Evolutionary conservation across 2,329 filamentous ascomycete species (phyloP).

Genomic region (Hypocrella siamensis): DNA sequence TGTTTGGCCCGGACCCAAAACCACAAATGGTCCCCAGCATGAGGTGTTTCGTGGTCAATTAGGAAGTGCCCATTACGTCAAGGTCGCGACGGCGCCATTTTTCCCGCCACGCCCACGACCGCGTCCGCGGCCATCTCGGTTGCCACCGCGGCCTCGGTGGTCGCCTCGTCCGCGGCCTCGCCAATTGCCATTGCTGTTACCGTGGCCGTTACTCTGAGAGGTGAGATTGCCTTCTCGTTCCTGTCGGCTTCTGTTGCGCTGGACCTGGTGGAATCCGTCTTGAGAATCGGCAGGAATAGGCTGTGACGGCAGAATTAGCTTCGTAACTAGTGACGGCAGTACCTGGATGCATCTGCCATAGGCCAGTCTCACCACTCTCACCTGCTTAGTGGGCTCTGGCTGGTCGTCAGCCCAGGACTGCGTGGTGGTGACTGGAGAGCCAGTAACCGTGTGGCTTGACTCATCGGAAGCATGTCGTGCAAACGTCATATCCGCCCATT

Average conservation of each 20-base stretch:
- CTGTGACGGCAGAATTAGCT: constrained; percentile 9
- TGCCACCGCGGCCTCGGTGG: constrained; percentile 34
- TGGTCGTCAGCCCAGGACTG: constrained; percentile 77
- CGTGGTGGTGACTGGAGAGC: constrained; percentile 25
- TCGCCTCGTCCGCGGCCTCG: constrained; percentile 31
- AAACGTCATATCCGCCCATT: constrained; percentile 58
- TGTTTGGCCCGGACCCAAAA: too few species aligned
- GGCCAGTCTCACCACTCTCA: too few species aligned
- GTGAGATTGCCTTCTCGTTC: constrained; percentile 37
- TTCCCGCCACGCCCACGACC: constrained; percentile 23
- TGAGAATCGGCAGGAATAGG: constrained; percentile 25
- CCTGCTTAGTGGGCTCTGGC: constrained; percentile 34
- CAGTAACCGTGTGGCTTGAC: constrained; percentile 42
- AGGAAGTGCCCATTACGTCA: constrained; percentile 22
- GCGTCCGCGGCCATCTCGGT: constrained; percentile 27
- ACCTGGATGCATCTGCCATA: neutral
- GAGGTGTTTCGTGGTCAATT: too few species aligned
- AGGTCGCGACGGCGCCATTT: constrained; percentile 15
- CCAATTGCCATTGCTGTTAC: constrained; percentile 14
- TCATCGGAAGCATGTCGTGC: constrained; percentile 58
- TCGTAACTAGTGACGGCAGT: neutral
- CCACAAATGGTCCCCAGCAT: too few species aligned
- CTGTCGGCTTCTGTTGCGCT: constrained; percentile 40
- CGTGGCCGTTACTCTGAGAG: too few species aligned
- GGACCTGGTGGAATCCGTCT: constrained; percentile 62